Base-by-base conservation (phyloP, 2,329 filamentous ascomycete genomes). In the Neopestalotiopsis rosae region DNA sequence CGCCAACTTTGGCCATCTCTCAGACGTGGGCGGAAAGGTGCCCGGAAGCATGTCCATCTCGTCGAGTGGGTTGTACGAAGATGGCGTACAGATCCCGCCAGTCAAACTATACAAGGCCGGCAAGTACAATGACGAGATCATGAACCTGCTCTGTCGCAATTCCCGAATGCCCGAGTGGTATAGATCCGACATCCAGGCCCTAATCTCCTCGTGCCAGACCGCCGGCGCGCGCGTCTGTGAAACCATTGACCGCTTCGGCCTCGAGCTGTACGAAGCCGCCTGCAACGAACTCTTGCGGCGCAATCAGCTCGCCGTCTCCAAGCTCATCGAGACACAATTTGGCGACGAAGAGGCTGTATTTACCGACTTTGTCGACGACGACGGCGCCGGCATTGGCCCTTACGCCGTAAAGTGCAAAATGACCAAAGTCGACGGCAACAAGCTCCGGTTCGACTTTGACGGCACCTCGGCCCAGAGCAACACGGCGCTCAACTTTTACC, bases 11-110 rank as follows among this genome's bases (percentile, higher is more conserved):
- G 84, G 84, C 0, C 84, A 86, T 69, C 72, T 86, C 68, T 85
- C 84, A 17, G 80, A 82, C 68, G 79, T 81, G 6, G 78, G 79
- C 3, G 84, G 84, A 24, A 85, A 83, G 66, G 84, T 86, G 0
- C 84, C 84, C 0, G 84, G 84, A 1, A 85, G 82, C 30, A 84
- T 86, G 83, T 85, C 82, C 9, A 83, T 86, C 70, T 83, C 84
- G 62, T 82, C 83, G 0, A 79, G 76, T 4, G 84, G 82, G 1
- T 80, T 86, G 7, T 86, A 81, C 69, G 84, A 86, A 62, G 84
- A 86, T 62, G 84, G 84, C 2, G 76, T 86, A 1, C 84, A 86
- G 72, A 84, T 86, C 28, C 84, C 84, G 0, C 80, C 81, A 24
- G 79, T 84, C 66, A 86, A 86, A 71, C 78, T 86, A 0, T 86